Base-by-base conservation (phyloP, 352 stramenopile species). In the Phytophthora pini region DNA sequence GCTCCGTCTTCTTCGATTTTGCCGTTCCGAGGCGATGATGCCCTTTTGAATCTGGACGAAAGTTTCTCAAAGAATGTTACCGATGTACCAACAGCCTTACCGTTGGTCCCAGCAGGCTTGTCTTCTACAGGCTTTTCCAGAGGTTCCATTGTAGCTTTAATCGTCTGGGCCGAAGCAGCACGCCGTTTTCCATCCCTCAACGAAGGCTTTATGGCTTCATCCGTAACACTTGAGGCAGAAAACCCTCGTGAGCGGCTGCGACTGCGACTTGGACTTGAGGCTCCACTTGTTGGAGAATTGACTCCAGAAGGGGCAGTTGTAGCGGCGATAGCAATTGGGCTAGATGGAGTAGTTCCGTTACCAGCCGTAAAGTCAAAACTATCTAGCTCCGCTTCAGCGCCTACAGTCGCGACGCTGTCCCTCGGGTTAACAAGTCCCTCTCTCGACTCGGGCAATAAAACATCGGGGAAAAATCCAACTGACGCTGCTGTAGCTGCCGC, bases 31-130 rank as follows among this genome's bases (percentile, higher is more conserved):
- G 82, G 79, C 41, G 85, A 92, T 24, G 79, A 78, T n/a, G 54
- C 69, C 17, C 86, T 76, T 58, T 91, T 94, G 65, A 94, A 94
- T 66, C 86, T 80, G 47, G 87, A 89, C 20, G 82, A 93, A 27
- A 94, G 74, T 49, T 94, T 94, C 43, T 87, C 87, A 53, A 94
- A 94, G 64, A 94, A 94, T 56, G 88, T 94, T 24, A 85, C 81
- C 7, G 82, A 88, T 11, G 77, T 59, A 13, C 70, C 82, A 17
- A 61, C 58, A 11, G 68, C 51, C 71, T 79, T 68, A 29, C 57
- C 43, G 55, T 71, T 63, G 45, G 31, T 36, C 32, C 43, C 27
- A 40, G 56, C 24, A 40, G 36, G 12, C 17, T 83, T 81, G 13
- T 89, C 76, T 12, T 88, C 77, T 7, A 45, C 46, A 38, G 36